Evolutionary conservation across 441 rosid species (phyloP), one percentile per base, ranked within the genome.

Genomic region (Daphne laureola): DNA sequence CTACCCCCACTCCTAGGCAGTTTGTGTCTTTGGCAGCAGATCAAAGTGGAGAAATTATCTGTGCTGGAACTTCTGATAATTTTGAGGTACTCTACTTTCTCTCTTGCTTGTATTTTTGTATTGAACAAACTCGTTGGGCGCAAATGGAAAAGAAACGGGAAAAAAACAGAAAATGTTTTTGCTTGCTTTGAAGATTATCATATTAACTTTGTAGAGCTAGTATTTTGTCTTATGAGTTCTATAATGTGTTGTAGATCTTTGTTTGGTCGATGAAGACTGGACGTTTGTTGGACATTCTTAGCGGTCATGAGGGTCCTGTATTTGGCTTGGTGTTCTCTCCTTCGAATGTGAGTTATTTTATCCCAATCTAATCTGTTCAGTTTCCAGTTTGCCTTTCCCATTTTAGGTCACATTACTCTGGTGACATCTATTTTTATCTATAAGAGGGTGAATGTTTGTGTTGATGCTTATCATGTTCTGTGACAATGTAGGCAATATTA

Each of bases 261-360:
- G 96, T 93, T 61, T 90, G 99, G 97, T 93, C 99, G 21, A 90
- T 87, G 97, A 93, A 90, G 82, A 93, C 95, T 0, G 91, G 95
- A 55, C 90, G 90, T 49, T 79, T 93, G 63, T 78, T 90, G 79
- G 99, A 93, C 67, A 71, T 87, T 59, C 84, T 93, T 40, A 83
- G 90, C 36, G 96, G 93, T 67, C 99, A 93, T 77, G 99, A 84
- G 79, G 97, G 97, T 61, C 99, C 99, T 0, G 99, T 93, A 66
- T 97, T 90, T 59, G 97, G 97, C 5, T 62, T 93, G 76, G 75
- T 67, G 75, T 93, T 87, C 75, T 93, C 99, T 73, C 91, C 96
- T 31, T 62, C 86, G 47, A 86, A 66, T 73, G 97, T 93, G 69
- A 90, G 84, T 61, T 51, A 26, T 44, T 23, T 46, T 14, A 7